Conservation (phyloP, 345 rosid species). For the Abelmoschus esculentus region DNA sequence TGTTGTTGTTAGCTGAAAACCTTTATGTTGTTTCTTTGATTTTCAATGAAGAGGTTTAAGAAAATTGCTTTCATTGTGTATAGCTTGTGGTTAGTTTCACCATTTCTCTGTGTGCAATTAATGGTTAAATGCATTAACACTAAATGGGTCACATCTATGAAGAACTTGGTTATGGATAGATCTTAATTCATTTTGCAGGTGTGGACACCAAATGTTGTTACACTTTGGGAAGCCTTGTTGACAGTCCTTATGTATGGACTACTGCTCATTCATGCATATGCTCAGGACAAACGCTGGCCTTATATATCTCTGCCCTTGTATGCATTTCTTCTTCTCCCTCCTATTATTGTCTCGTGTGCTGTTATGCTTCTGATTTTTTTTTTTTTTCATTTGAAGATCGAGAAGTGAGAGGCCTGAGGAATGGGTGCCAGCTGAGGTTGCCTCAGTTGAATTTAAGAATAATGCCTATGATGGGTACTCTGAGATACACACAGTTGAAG, state of each 20-base stretch:
- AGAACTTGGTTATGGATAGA: constrained; percentile 1
- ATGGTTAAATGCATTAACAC: background rate
- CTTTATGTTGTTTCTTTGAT: background rate
- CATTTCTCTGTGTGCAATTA: background rate
- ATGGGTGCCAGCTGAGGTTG: constrained; percentile 80
- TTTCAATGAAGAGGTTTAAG: constrained; percentile 2
- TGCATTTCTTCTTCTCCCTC: constrained; percentile 22
- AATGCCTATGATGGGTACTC: constrained; percentile 33
- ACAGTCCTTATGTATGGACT: constrained; percentile 79
- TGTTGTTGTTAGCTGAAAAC: background rate
- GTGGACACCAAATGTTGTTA: constrained; percentile 83
- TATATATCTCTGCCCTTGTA: constrained; percentile 81
- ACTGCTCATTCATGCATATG: constrained; percentile 72
- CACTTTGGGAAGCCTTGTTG: constrained; percentile 77
- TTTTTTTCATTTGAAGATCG: constrained; percentile 30
- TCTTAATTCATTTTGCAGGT: constrained; percentile 41
- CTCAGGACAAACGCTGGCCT: constrained; percentile 96
- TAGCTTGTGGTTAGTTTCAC: background rate
- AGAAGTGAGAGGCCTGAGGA: constrained; percentile 86
- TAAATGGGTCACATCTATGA: constrained; percentile 6
- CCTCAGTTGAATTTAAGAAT: constrained; percentile 23
- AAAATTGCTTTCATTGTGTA: background rate
- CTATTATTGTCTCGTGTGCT: constrained; percentile 12
- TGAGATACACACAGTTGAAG: constrained; percentile 34
- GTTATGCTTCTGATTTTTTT: constrained; percentile 14